A percentile compares a stretch with the other conserved stretches of the same genome.
phyloP scores from a whole-genome alignment of 495 filamentous ascomycete species.

The Penicillium pulvis region DNA sequence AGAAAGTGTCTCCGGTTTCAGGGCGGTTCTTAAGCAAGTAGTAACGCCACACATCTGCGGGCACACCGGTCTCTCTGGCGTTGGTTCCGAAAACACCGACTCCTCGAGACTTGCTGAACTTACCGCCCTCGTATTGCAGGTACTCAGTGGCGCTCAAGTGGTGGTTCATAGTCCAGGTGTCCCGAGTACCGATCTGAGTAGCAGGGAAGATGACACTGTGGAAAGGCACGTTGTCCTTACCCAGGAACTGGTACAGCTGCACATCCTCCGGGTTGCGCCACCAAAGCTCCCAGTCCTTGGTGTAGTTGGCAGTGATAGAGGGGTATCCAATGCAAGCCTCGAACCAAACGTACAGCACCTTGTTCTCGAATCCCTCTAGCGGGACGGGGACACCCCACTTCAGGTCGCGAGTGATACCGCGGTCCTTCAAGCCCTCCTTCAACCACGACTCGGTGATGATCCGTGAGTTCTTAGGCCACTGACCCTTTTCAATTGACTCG shows the following conservation, averaged over 20 bases:
- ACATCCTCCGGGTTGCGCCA: conserved; percentile 91
- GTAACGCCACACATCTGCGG: conserved; percentile 88
- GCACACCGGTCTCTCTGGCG: conserved; percentile 85
- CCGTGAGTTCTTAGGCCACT: conserved; percentile 77
- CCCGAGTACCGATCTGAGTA: conserved; percentile 77
- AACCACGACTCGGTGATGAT: conserved; percentile 78
- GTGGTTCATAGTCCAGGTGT: conserved; percentile 90
- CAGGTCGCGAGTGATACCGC: conserved; percentile 90
- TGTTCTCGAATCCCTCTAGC: conserved; percentile 64
- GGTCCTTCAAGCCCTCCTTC: conserved; percentile 75
- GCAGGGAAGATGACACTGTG: conserved; percentile 92
- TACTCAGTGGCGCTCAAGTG: conserved; percentile 92
- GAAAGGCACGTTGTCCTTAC: conserved; percentile 96
- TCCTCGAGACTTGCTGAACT: conserved; percentile 91
- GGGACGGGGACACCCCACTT: conserved; percentile 84
- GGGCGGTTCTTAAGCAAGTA: conserved; percentile 88
- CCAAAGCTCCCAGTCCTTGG: conserved; percentile 90
- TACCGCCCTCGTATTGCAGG: conserved; percentile 92
- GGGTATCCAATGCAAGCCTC: conserved; percentile 97
- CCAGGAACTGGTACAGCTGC: conserved; percentile 94
- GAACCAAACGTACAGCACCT: conserved; percentile 98
- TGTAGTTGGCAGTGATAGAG: conserved; percentile 93
- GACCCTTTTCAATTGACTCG: conserved; percentile 57
- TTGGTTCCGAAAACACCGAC: conserved; percentile 91
- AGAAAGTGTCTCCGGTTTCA: conserved; percentile 86